phyloP scores from a whole-genome alignment of 2,329 filamentous ascomycete species.

The Phoma herbarum region DNA sequence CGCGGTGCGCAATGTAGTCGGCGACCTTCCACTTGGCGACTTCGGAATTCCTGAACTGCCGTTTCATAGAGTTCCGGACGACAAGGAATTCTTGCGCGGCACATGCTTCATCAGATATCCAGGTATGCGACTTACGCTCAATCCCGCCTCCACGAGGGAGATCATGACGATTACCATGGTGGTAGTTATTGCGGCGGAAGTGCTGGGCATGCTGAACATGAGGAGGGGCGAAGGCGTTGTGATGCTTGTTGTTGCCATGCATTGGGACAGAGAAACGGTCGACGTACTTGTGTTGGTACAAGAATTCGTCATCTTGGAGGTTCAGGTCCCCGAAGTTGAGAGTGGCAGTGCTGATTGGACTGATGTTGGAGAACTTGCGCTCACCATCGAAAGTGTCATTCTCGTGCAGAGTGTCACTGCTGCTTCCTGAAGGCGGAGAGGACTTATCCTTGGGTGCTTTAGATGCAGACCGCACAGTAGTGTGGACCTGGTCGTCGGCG shows the following conservation, averaged over 20 bases:
- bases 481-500: neutral
- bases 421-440: constrained; percentile 21
- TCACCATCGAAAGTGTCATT: constrained; percentile 12
- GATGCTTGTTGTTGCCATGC: constrained; percentile 14
- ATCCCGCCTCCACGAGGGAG: neutral
- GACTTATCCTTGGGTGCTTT: neutral
- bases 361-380: constrained; percentile 10
- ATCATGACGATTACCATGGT: neutral
- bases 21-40: constrained; percentile 44
- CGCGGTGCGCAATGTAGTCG: constrained; percentile 45
- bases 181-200: neutral
- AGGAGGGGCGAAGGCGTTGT: neutral
- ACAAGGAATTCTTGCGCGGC: constrained; percentile 40
- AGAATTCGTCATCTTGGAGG: constrained; percentile 12
- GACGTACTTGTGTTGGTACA: neutral
- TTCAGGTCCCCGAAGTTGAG: constrained; percentile 25
- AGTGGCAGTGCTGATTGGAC: constrained; percentile 22
- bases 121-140: constrained; percentile 33
- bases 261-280: constrained; percentile 18
- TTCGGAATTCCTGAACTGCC: constrained; percentile 46
- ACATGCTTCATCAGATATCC: constrained; percentile 39
- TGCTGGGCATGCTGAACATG: neutral
- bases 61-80: constrained; percentile 48
- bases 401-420: constrained; percentile 27
- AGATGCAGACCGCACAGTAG: neutral